A percentile compares a stretch with the other conserved stretches of the same genome.
Evolutionary conservation across 805 yeast genomes (phyloP).

Genomic region (Cyberlindnera sargentensis): DNA sequence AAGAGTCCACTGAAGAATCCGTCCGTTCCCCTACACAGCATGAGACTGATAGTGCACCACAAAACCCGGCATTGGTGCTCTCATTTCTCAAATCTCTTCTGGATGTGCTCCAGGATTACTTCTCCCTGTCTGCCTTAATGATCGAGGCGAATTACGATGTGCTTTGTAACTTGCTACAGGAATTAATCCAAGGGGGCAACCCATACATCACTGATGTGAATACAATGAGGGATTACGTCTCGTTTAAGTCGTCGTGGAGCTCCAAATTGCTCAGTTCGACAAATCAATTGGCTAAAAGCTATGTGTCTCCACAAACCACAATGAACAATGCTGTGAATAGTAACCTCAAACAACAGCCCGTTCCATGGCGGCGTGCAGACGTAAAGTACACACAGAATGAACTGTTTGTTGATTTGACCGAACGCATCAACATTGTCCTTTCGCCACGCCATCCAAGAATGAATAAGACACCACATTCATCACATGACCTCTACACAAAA

Average conservation of each 20-base stretch:
- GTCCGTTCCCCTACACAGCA: constrained; percentile 1
- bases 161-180: constrained; percentile 62
- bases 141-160: constrained; percentile 67
- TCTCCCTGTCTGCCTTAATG: constrained; percentile 51
- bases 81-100: constrained; percentile 45
- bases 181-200: constrained; percentile 69
- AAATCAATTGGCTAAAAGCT: constrained; percentile 24
- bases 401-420: constrained; percentile 76
- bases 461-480: constrained; percentile 6
- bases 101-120: constrained; percentile 49
- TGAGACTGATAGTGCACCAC: constrained; percentile 5
- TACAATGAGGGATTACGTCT: constrained; percentile 61
- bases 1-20: not conserved
- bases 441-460: constrained; percentile 21
- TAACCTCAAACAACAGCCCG: constrained; percentile 24
- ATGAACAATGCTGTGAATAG: constrained; percentile 15
- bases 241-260: constrained; percentile 32
- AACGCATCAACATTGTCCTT: constrained; percentile 51
- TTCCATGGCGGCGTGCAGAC: constrained; percentile 75
- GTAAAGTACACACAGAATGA: constrained; percentile 78
- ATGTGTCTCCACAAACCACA: constrained; percentile 9
- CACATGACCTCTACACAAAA: constrained; percentile 30
- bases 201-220: constrained; percentile 72
- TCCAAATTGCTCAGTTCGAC: constrained; percentile 30
- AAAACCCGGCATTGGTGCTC: constrained; percentile 49